Conservation (phyloP, 1,284 basidiomycete species). For the Trichosporon ovoides region DNA sequence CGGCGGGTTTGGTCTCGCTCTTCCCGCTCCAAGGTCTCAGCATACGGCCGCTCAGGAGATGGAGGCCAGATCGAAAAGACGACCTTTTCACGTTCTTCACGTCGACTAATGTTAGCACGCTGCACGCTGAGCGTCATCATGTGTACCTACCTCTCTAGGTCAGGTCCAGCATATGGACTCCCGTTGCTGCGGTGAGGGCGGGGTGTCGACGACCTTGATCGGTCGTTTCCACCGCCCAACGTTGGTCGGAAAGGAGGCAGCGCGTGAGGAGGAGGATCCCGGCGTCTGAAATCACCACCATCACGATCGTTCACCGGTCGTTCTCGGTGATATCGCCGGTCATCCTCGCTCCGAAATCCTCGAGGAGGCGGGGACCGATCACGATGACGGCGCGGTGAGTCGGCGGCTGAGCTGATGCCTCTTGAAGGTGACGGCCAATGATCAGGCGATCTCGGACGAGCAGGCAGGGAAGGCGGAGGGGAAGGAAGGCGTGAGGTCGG, state of each 20-base stretch:
- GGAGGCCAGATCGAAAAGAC: constrained; percentile 73
- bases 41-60: constrained; percentile 61
- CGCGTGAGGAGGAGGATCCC: constrained; percentile 3
- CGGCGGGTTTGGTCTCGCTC: constrained; percentile 10
- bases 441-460: not conserved
- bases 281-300: not conserved
- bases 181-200: not conserved
- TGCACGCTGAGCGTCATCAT: not conserved
- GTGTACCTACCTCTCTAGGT: not conserved
- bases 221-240: not conserved
- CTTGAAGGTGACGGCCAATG: not conserved
- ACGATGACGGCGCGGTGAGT: not conserved
- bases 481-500: not conserved
- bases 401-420: not conserved
- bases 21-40: constrained; percentile 10
- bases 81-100: constrained; percentile 62
- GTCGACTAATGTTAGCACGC: constrained; percentile 56
- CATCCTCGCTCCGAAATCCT: not conserved
- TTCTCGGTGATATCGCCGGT: not conserved
- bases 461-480: not conserved
- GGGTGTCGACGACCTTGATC: not conserved
- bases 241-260: constrained; percentile 11
- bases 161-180: not conserved
- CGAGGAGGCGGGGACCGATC: not conserved
- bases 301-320: not conserved